Evolutionary conservation across 140 eudicot genomes (phyloP).

Genomic region (Stevia rebaudiana): DNA sequence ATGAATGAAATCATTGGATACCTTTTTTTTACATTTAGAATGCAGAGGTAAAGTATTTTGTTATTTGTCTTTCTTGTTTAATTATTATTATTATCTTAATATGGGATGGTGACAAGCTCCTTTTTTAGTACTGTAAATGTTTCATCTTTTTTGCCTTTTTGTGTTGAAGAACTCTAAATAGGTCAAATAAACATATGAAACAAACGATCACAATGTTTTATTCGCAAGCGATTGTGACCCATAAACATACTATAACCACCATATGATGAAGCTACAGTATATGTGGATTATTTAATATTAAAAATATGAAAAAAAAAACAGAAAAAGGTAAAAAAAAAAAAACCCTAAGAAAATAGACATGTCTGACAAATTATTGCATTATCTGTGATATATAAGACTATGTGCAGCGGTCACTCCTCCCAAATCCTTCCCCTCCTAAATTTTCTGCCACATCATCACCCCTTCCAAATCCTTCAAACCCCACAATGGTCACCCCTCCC

Average conservation of each 20-base stretch:
- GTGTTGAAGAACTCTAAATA: conserved; percentile 18
- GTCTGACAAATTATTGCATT: too few relatives aligned
- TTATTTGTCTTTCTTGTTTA: conserved; percentile 25
- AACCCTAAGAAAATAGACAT: too few relatives aligned
- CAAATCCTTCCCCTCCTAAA: too few relatives aligned
- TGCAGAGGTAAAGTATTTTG: conserved; percentile 43
- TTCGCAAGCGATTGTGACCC: conserved; percentile 1
- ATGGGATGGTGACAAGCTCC: conserved; percentile 24
- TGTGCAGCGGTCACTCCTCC: too few relatives aligned
- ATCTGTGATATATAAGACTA: too few relatives aligned
- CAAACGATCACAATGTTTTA: conserved; percentile 17
- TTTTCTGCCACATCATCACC: too few relatives aligned
- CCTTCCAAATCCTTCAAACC: too few relatives aligned
- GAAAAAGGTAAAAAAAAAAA: too few relatives aligned
- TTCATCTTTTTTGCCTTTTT: conserved; percentile 21
- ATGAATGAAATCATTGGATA: conserved; percentile 19
- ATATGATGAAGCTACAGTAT: too few relatives aligned
- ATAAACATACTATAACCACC: background rate
- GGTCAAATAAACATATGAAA: conserved; percentile 30
- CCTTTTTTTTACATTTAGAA: conserved; percentile 35
- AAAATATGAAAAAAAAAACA: too few relatives aligned
- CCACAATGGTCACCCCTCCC: too few relatives aligned
- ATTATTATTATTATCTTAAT: conserved; percentile 22
- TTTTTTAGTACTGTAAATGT: conserved; percentile 33
- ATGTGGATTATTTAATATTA: too few relatives aligned